Conservation (phyloP, 306 rosid genomes). For the Castanea sativa region DNA sequence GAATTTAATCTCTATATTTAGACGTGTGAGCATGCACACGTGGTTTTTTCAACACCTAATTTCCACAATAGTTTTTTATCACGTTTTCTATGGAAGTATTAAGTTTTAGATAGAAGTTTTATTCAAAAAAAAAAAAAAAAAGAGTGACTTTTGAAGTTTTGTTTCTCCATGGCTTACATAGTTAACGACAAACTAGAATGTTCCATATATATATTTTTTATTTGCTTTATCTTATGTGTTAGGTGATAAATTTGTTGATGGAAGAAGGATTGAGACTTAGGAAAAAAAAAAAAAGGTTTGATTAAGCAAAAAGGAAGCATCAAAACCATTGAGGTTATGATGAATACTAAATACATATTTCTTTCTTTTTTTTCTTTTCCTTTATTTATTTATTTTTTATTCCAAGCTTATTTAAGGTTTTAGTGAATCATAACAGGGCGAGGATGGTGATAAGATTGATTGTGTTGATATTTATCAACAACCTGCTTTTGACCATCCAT, state of each 20-base stretch:
- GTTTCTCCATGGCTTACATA: background rate
- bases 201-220: background rate
- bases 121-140: background rate
- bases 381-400: background rate
- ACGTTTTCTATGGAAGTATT: too few relatives aligned
- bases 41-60: too few relatives aligned
- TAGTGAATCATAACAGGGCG: background rate
- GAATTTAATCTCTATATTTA: too few relatives aligned
- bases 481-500: constrained; percentile 26
- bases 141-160: background rate
- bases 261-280: background rate
- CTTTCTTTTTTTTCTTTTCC: too few relatives aligned
- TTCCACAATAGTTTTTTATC: too few relatives aligned
- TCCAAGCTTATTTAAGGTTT: too few relatives aligned
- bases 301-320: background rate
- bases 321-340: background rate
- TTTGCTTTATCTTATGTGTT: background rate
- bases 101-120: background rate
- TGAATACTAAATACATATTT: background rate
- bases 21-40: too few relatives aligned
- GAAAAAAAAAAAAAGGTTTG: background rate
- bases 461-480: constrained; percentile 29
- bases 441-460: constrained; percentile 17
- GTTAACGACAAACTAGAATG: background rate
- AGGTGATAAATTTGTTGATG: background rate